Percentiles rank a stretch among this genome's conserved stretches.
These are phyloP conservation scores for Exophiala oligosperma DNA, from an alignment of 2,329 filamentous ascomycete genomes.

Conservation along the genomic window DNA sequence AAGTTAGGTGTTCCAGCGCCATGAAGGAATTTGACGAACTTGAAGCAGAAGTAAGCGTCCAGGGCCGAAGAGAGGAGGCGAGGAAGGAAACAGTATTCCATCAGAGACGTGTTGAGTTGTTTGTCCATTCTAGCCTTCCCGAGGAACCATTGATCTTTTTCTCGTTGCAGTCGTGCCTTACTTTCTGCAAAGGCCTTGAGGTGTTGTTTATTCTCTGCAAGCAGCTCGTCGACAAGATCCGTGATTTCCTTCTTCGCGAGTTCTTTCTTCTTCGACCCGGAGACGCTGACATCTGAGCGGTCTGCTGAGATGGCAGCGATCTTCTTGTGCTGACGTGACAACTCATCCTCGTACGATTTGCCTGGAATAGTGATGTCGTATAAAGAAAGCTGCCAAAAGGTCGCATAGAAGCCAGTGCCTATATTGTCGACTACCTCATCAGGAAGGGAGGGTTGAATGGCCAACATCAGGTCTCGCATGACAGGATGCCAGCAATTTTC, in stretches of 20 bases:
- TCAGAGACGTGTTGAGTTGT: constrained; percentile 69
- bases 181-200: constrained; percentile 67
- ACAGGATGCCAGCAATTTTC: constrained; percentile 64
- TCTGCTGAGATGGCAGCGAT: constrained; percentile 68
- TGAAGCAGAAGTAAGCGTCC: constrained; percentile 86
- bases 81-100: constrained; percentile 92
- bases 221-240: constrained; percentile 67
- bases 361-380: constrained; percentile 77
- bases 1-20: constrained; percentile 82
- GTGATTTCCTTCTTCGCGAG: constrained; percentile 68
- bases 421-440: constrained; percentile 67
- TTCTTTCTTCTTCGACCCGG: constrained; percentile 66
- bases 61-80: constrained; percentile 78
- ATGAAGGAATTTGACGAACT: constrained; percentile 84
- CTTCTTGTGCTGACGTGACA: constrained; percentile 66
- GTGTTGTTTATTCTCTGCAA: constrained; percentile 72
- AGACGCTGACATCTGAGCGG: constrained; percentile 69
- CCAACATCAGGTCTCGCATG: constrained; percentile 71
- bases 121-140: constrained; percentile 64
- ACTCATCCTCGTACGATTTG: constrained; percentile 75
- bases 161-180: constrained; percentile 68
- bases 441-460: constrained; percentile 63
- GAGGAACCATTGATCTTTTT: constrained; percentile 77
- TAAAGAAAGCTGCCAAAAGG: constrained; percentile 88
- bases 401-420: constrained; percentile 78